Evolutionary conservation across 176 grass and related monocot species (phyloP).

Genomic region (Rhynchospora breviuscula): DNA sequence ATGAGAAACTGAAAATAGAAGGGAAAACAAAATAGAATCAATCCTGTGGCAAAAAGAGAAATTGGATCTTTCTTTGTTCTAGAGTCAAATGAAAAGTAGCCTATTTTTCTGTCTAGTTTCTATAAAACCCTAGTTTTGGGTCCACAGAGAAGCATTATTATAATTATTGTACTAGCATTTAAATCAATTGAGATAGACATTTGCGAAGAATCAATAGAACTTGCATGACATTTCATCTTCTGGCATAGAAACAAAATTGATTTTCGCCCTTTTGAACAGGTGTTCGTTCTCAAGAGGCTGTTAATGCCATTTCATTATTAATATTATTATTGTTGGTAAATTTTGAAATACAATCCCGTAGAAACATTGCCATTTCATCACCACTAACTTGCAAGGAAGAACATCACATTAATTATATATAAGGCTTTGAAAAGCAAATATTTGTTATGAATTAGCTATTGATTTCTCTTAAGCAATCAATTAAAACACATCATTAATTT

Average conservation of each 20-base stretch:
- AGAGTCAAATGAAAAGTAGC: not conserved
- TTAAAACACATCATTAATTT: not conserved
- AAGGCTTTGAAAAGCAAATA: not conserved
- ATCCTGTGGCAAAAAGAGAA: not conserved
- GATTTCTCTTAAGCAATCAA: not conserved
- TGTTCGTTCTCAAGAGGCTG: not conserved
- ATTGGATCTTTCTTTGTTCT: not conserved
- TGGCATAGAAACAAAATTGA: not conserved
- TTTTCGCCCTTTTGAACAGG: not conserved
- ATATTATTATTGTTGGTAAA: no score
- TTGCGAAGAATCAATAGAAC: not conserved
- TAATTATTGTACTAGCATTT: constrained; percentile 17
- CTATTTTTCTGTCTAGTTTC: not conserved
- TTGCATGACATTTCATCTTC: constrained; percentile 11
- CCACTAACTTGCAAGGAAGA: not conserved
- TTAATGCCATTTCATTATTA: not conserved
- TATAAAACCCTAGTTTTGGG: not conserved
- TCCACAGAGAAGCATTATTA: constrained; percentile 16
- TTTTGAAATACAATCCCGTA: no score
- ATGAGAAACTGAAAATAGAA: not conserved
- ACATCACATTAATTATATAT: constrained; percentile 1
- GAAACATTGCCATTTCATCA: not conserved
- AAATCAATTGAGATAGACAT: not conserved
- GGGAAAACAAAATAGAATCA: not conserved
- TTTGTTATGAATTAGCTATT: not conserved